Base-by-base conservation (phyloP, 257 asterid species). In the Vinca minor region DNA sequence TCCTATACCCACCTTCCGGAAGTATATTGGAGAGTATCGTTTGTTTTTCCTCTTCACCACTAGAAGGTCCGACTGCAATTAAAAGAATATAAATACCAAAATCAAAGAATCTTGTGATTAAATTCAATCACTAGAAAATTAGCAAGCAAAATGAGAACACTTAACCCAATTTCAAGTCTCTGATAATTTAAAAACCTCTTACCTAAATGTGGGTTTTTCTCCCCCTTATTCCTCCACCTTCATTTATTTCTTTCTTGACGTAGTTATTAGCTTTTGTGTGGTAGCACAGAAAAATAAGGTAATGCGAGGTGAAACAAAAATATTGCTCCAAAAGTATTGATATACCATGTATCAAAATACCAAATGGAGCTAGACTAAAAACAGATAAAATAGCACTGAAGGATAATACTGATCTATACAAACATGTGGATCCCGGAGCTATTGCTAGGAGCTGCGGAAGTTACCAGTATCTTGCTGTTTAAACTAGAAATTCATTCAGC, bases 41-140 rank as follows among this genome's bases (percentile, higher is more conserved):
- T 77, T 75, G 65, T 79, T 82, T 62, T 72, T 84, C 73, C 81
- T 92, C 87, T 89, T 89, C 73, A 84, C 83, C 59, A 89, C 90
- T 18, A 92, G 89, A 69, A 89, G 97, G 68, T 92, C 96, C 5
- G 98, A 92, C 98, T 92, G 84, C 77, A 83, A 39, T 70, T 59
- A 35, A n/a, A 54, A 31, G 64, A 57, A 65, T 42, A 44, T 18
- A 21, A 14, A 3, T 46, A 8, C n/a, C 12, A 26, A 34, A 29
- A 31, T 8, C 3, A 28, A 18, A 4, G 35, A 25, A 45, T 10
- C 35, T 10, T 23, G 42, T 11, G 46, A 55, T 44, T 0, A 21
- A 20, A 38, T 49, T 23, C 45, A 17, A 69, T 28, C 28, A 14
- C n/a, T 36, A 61, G 25, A 61, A 69, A 25, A 57, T 23, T 31